Base-by-base conservation (phyloP, 202 grass and related monocot species). In the Panicum virgatum region DNA sequence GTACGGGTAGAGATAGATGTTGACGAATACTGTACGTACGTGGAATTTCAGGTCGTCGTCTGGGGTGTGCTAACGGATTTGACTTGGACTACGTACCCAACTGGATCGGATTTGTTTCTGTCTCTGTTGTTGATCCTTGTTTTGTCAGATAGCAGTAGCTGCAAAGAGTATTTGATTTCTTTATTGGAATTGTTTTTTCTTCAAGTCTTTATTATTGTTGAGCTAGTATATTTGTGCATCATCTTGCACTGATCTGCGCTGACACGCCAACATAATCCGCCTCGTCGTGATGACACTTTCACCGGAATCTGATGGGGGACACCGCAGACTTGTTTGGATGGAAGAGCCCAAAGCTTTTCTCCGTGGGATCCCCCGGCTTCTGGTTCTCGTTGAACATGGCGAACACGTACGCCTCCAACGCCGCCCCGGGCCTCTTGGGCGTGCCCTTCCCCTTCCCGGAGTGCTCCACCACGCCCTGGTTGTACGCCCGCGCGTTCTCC, bases 301-400 rank as follows among this genome's bases (percentile, higher is more conserved):
- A 14, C 3, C 66, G 45, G 45, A 84, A 86, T 0, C 18, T 23
- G 72, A 88, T 60, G 9, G 42, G 12, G 53, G 88, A 94, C 0
- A 80, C 91, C 10, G 86, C 70, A 40, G 65, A 44, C 59, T 81
- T 58, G 59, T 71, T 63, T 0, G 88, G 86, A 3, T 84, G 75
- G 51, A 86, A 88, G 6, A 90, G 72, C 3, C 91, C 91, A 12
- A 86, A 94, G 74, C 87, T 14, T 19, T 26, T 85, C 79, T 89
- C 92, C 1, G 61, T 77, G 12, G 1, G 6, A 0, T 82, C 83
- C 6, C 86, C 43, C 0, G 50, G 10, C 86, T 94, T 91, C 50
- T 38, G 67, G 72, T 94, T 70, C 91, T 94, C 92, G 56, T 94
- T 89, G 75, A 91, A 94, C 86, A 94, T 87, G 40, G 89, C 66